phyloP scores from a whole-genome alignment of 2,329 filamentous ascomycete genomes.

The Ophiosphaerella herpotricha region DNA sequence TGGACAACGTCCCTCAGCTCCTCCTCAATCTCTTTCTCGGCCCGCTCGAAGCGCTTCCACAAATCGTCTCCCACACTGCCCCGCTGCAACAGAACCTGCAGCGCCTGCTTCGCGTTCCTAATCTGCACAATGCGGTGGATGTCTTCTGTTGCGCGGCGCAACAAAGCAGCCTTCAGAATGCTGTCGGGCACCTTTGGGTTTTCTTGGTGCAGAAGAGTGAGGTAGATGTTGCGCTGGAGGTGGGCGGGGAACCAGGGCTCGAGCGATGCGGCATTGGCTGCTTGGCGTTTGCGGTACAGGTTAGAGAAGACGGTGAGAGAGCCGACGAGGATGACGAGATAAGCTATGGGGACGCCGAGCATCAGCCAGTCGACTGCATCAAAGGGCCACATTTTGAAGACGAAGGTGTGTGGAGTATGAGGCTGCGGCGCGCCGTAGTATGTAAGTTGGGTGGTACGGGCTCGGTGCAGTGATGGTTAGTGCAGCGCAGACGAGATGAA shows the following conservation, averaged over 20 bases:
- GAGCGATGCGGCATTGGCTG: constrained; percentile 76
- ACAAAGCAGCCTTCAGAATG: constrained; percentile 82
- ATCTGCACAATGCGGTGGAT: constrained; percentile 90
- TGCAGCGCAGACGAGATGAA: too few species aligned
- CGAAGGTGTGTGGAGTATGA: constrained; percentile 3
- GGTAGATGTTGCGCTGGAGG: constrained; percentile 90
- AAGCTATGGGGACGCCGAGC: constrained; percentile 84
- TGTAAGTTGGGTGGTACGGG: too few species aligned
- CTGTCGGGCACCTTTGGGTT: constrained; percentile 76
- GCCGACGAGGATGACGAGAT: constrained; percentile 83
- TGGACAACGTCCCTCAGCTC: constrained; percentile 92
- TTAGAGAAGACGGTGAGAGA: constrained; percentile 90
- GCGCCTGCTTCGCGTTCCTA: constrained; percentile 83
- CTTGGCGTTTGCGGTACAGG: constrained; percentile 91
- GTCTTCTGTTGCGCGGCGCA: constrained; percentile 89
- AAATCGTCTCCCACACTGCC: constrained; percentile 95
- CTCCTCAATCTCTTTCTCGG: constrained; percentile 97
- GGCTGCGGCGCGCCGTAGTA: constrained; percentile 1
- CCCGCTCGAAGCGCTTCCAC: constrained; percentile 87
- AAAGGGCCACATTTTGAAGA: constrained; percentile 41
- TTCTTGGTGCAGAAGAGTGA: constrained; percentile 84
- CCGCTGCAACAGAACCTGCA: constrained; percentile 79
- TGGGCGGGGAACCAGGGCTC: constrained; percentile 94
- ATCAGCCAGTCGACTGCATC: constrained; percentile 76
- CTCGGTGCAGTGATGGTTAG: too few species aligned